Evolutionary conservation across 139 green algal genomes (phyloP).

Genomic region (Chlorella ohadii): DNA sequence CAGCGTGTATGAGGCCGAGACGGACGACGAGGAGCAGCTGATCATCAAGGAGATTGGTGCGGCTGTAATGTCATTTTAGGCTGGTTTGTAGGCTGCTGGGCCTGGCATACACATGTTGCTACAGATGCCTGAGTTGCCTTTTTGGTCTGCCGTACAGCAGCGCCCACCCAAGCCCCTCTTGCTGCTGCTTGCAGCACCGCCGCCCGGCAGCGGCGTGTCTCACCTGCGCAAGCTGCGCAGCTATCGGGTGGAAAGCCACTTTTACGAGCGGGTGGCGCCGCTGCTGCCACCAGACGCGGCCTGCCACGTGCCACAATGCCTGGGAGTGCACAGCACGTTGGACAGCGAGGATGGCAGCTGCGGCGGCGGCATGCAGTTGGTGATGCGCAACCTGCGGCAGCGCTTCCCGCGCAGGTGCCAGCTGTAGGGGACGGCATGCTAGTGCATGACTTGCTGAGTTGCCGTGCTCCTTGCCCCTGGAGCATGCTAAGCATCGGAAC

Average conservation of each 20-base stretch:
- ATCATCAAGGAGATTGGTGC: conserved; percentile 15
- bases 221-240: conserved; percentile 29
- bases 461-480: neutral
- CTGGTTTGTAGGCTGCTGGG: too few relatives aligned
- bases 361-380: conserved; percentile 16
- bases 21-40: neutral
- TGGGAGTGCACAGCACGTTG: conserved; percentile 27
- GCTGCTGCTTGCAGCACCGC: neutral
- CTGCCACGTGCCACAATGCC: conserved; percentile 17
- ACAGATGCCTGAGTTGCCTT: too few relatives aligned
- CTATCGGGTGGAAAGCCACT: conserved; percentile 38
- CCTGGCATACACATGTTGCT: too few relatives aligned
- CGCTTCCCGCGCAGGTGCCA: conserved; percentile 14
- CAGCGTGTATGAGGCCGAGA: conserved; percentile 6
- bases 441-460: too few relatives aligned
- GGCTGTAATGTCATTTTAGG: neutral
- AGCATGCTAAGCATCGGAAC: too few relatives aligned
- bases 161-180: neutral
- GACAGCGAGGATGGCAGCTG: conserved; percentile 10
- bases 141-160: neutral
- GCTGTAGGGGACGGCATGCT: too few relatives aligned
- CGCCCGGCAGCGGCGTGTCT: neutral
- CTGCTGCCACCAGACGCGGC: neutral
- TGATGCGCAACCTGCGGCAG: conserved; percentile 36
- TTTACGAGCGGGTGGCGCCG: conserved; percentile 38